Evolutionary conservation across 331 rosid species (phyloP).

Genomic region (Quercus phellos): DNA sequence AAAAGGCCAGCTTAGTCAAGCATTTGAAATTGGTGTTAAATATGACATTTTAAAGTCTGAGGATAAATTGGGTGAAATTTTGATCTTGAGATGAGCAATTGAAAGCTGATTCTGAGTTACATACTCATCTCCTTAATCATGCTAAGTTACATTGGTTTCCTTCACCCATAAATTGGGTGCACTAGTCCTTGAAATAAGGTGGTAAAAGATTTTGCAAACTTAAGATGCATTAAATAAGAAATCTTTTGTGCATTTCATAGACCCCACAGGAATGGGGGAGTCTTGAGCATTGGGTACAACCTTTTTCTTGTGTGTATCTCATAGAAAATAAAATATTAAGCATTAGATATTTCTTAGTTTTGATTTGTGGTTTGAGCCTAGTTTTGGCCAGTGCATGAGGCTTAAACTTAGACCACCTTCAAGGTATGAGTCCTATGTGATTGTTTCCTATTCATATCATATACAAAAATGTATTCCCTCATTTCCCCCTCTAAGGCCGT

Average conservation of each 20-base stretch:
- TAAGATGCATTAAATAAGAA: too few species aligned
- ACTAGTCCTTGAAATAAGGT: neutral
- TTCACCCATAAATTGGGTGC: neutral
- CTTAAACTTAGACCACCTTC: neutral
- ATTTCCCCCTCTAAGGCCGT: neutral
- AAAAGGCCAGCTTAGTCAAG: neutral
- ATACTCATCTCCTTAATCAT: neutral
- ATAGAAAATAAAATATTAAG: too few species aligned
- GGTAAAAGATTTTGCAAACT: neutral
- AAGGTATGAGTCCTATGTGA: neutral
- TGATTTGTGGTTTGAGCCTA: neutral
- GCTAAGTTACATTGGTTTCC: neutral
- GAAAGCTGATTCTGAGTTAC: neutral
- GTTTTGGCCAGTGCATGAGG: neutral
- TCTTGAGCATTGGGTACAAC: too few species aligned
- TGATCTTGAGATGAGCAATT: neutral
- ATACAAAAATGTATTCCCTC: neutral
- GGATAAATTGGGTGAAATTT: neutral
- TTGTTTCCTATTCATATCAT: too few species aligned
- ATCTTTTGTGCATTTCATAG: too few species aligned
- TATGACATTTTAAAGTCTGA: too few species aligned
- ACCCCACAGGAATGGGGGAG: too few species aligned
- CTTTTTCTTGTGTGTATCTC: too few species aligned
- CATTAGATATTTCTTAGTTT: neutral
- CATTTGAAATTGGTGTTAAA: neutral